These are phyloP conservation scores for Coemansia sp. DNA, from an alignment of 192 early-diverging fungal genomes.

Conservation along the genomic window DNA sequence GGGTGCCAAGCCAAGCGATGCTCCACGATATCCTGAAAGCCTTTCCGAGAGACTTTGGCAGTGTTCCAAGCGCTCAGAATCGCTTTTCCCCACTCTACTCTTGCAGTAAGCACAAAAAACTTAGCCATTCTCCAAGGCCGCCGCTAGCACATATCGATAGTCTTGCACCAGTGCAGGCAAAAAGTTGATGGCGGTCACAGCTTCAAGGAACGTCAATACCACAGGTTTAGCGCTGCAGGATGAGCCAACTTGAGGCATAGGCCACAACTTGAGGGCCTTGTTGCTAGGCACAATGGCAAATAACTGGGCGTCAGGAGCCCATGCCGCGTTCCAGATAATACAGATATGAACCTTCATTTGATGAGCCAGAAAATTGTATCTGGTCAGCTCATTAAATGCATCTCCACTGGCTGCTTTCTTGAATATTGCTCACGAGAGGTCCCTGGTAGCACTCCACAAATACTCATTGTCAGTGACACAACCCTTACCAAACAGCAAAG, in stretches of 20 bases:
- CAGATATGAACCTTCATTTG: constrained; percentile 81
- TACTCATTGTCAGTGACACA: constrained; percentile 57
- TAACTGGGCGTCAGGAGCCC: constrained; percentile 70
- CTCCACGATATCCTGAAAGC: constrained; percentile 58
- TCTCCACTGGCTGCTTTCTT: constrained; percentile 50
- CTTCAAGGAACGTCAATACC: constrained; percentile 69
- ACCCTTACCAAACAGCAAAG: too few relatives aligned
- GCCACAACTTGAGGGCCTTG: constrained; percentile 84
- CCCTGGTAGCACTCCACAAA: constrained; percentile 78
- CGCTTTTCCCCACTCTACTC: neutral
- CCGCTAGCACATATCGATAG: constrained; percentile 68
- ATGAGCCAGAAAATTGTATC: constrained; percentile 57
- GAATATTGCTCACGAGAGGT: constrained; percentile 84
- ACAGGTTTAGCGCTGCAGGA: constrained; percentile 40
- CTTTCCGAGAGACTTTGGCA: constrained; percentile 52
- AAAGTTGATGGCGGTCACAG: constrained; percentile 85
- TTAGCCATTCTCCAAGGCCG: constrained; percentile 79
- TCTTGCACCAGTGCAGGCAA: constrained; percentile 27
- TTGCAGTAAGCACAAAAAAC: constrained; percentile 58
- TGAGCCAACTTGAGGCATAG: constrained; percentile 5
- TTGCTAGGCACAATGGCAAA: constrained; percentile 93
- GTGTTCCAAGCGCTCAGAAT: constrained; percentile 44
- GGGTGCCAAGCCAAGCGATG: constrained; percentile 68
- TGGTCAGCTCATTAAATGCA: constrained; percentile 16
- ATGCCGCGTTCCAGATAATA: constrained; percentile 90